Evolutionary conservation across 805 yeast species (phyloP).

Genomic region (Ogataea parapolymorpha): DNA sequence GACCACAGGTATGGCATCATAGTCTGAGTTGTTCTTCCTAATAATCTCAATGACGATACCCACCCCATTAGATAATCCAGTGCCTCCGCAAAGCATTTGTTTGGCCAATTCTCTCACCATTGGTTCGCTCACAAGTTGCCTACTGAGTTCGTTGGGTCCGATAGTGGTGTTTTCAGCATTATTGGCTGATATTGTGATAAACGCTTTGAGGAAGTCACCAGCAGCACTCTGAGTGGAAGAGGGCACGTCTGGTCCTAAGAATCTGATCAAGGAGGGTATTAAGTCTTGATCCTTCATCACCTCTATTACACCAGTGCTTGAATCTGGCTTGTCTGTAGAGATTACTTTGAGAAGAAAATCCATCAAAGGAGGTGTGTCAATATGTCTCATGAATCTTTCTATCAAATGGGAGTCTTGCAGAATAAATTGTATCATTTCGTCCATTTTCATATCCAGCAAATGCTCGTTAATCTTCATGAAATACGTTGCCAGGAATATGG

Average conservation of each 20-base stretch:
- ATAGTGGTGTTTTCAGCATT: slow-evolving; percentile 86
- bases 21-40: slow-evolving; percentile 93
- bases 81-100: slow-evolving; percentile 78
- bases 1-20: slow-evolving; percentile 83
- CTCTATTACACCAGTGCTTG: slow-evolving; percentile 83
- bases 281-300: slow-evolving; percentile 68
- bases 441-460: slow-evolving; percentile 82
- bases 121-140: slow-evolving; percentile 79
- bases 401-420: slow-evolving; percentile 67
- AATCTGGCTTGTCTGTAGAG: slow-evolving; percentile 88
- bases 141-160: slow-evolving; percentile 92
- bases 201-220: slow-evolving; percentile 91
- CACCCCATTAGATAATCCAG: slow-evolving; percentile 90
- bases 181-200: slow-evolving; percentile 90
- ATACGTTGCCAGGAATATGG: slow-evolving; percentile 77
- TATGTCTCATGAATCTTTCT: slow-evolving; percentile 75
- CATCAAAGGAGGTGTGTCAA: slow-evolving; percentile 92
- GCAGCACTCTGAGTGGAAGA: slow-evolving; percentile 87
- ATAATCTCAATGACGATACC: slow-evolving; percentile 92
- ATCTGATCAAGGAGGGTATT: slow-evolving; percentile 68
- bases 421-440: slow-evolving; percentile 70
- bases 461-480: slow-evolving; percentile 92
- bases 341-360: slow-evolving; percentile 86
- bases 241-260: slow-evolving; percentile 62
- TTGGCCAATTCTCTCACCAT: slow-evolving; percentile 64